Percentiles rank a stretch among this genome's conserved stretches.
Conservation (phyloP, 495 filamentous ascomycete species). For the Immersiella caudata region DNA sequence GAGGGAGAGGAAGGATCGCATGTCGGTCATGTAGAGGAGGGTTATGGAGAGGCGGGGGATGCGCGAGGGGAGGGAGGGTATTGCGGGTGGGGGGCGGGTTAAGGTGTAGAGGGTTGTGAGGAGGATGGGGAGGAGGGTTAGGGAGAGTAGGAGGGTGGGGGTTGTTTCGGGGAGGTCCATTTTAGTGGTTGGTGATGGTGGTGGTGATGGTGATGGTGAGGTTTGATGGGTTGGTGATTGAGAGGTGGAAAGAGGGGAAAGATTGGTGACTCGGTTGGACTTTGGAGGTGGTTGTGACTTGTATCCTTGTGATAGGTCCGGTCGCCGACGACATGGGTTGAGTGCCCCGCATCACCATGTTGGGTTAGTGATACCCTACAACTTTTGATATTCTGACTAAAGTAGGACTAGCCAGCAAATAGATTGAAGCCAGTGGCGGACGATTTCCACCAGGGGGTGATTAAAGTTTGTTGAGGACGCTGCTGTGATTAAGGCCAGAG, state of each 20-base stretch:
- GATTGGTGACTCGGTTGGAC: background rate
- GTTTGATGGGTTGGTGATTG: too few relatives aligned
- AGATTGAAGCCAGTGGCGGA: too few relatives aligned
- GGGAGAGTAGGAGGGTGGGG: too few relatives aligned
- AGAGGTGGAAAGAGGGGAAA: background rate
- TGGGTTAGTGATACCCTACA: background rate
- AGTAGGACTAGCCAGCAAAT: too few relatives aligned
- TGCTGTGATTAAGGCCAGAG: too few relatives aligned
- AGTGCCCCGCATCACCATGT: background rate
- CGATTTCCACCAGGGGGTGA: too few relatives aligned
- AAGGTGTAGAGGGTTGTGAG: background rate
- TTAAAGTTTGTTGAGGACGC: too few relatives aligned
- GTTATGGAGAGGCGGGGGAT: slow-evolving; percentile 5
- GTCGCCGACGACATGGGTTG: background rate
- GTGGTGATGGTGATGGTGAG: too few relatives aligned
- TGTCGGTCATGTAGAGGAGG: slow-evolving; percentile 4
- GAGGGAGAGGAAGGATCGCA: background rate
- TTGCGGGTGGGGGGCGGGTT: background rate
- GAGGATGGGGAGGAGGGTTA: background rate
- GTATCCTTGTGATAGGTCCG: background rate
- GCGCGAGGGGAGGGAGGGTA: background rate
- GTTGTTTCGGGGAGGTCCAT: too few relatives aligned
- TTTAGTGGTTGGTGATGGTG: too few relatives aligned
- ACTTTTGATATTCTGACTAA: too few relatives aligned
- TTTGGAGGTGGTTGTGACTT: background rate